Evolutionary conservation across 1,284 basidiomycete genomes (phyloP), one percentile per base, ranked within the genome.

Genomic region (Tilletiopsis washingtonensis): DNA sequence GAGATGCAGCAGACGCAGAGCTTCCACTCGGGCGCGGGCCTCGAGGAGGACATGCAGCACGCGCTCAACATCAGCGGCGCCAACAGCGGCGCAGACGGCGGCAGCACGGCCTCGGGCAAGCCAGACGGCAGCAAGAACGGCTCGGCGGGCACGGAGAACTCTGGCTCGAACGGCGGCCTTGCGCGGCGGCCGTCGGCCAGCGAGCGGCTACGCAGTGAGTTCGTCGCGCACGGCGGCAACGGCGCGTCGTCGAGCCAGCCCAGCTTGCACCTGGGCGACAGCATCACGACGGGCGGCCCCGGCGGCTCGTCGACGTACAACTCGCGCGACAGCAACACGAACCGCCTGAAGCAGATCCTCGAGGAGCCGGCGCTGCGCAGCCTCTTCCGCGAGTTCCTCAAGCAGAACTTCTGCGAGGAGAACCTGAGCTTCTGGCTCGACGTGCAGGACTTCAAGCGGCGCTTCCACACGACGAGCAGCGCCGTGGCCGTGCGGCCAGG

Each of bases 351-450:
- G 62, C 88, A 88, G 74, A 93, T 98, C 59, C 80, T 98, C 21
- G 91, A 94, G 61, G 91, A 97, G 63, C 88, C 91, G 0, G 85
- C 86, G 21, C 78, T 94, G 26, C 83, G 93, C 12, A 81, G 82
- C 3, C 77, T 96, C 39, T 98, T 98, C 81, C 83, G 93, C 52
- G 93, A 97, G 59, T 94, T 93, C 77, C 76, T 98, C 49, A 82
- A 89, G 39, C 81, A 83, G 45, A 96, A 96, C 75, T 96, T 96
- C 74, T 97, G 91, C 77, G 93, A 98, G 73, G 93, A 98, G 79
- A 98, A 98, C 72, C 77, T 98, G 62, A 84, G 85, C 42, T 98
- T 96, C 77, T 98, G 91, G 86, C 75, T 97, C 48, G 94, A 97
- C 67, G 93, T 96, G 1, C 83, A 91, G 74, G 93, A 98, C 72